Evolutionary conservation across 1,139 yeast genomes (phyloP).

Genomic region (Geotrichum candidum): DNA sequence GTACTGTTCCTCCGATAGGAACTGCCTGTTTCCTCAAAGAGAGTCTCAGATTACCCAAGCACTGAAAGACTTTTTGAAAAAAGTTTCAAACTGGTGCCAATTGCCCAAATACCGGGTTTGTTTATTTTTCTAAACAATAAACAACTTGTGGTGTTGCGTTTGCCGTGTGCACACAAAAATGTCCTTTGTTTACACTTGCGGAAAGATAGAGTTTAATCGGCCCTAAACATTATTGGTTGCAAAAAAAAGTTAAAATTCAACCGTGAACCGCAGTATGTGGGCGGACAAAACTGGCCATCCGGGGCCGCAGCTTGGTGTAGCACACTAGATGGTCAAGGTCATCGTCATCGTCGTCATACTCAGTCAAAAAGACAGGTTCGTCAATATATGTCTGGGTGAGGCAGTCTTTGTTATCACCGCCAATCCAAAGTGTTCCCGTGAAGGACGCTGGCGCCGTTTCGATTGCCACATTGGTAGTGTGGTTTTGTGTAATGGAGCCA

Average conservation of each 20-base stretch:
- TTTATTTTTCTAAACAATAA: no score
- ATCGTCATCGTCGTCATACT: background rate
- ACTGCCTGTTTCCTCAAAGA: no score
- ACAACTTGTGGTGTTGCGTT: no score
- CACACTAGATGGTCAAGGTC: background rate
- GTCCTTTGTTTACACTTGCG: no score
- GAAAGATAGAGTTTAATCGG: no score
- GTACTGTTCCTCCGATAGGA: no score
- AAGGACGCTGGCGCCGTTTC: background rate
- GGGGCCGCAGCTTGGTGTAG: background rate
- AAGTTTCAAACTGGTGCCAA: no score
- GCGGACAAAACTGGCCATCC: background rate
- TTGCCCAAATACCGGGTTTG: no score
- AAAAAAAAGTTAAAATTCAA: background rate
- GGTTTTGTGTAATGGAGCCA: background rate
- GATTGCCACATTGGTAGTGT: background rate
- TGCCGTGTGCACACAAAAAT: no score
- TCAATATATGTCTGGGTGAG: background rate
- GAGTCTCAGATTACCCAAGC: no score
- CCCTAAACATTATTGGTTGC: background rate
- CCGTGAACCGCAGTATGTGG: background rate
- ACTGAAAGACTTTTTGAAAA: no score
- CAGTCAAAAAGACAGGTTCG: background rate
- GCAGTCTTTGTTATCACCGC: background rate
- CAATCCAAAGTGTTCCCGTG: background rate